Evolutionary conservation across 306 rosid species (phyloP).

Genomic region (Cotoneaster glaucophyllus): DNA sequence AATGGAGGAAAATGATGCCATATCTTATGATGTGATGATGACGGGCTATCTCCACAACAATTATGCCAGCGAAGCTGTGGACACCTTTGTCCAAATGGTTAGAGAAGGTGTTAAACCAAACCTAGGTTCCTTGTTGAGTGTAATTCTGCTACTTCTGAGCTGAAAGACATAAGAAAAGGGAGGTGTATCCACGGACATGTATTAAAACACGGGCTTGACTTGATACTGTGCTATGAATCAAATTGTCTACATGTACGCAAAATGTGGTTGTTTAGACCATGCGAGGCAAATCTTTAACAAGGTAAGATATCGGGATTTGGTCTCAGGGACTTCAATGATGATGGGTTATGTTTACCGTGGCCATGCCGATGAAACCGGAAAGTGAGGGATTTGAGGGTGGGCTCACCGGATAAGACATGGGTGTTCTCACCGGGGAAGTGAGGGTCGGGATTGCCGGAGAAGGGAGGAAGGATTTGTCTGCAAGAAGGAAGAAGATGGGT

Average conservation of each 20-base stretch:
- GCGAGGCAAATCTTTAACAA: conserved; percentile 31
- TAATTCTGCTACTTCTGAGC: conserved; percentile 37
- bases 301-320: conserved; percentile 27
- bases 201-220: conserved; percentile 18
- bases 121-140: conserved; percentile 33
- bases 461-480: no score
- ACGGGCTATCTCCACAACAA: conserved; percentile 32
- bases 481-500: no score
- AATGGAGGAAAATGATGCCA: conserved; percentile 29
- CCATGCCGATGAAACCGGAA: conserved; percentile 32
- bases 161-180: conserved; percentile 22
- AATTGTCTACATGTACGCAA: conserved; percentile 31
- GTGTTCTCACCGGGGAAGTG: no score
- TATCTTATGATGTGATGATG: conserved; percentile 41
- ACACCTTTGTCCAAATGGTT: conserved; percentile 27
- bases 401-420: no score
- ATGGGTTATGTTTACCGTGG: conserved; percentile 28
- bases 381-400: no score
- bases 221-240: conserved; percentile 34
- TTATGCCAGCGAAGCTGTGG: conserved; percentile 19
- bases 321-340: conserved; percentile 57
- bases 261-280: conserved; percentile 22
- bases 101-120: conserved; percentile 18
- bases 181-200: conserved; percentile 38
- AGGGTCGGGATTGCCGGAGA: no score